Evolutionary conservation across 805 yeast genomes (phyloP), one percentile per base, ranked within the genome.

Genomic region (Cyberlindnera lachancei): DNA sequence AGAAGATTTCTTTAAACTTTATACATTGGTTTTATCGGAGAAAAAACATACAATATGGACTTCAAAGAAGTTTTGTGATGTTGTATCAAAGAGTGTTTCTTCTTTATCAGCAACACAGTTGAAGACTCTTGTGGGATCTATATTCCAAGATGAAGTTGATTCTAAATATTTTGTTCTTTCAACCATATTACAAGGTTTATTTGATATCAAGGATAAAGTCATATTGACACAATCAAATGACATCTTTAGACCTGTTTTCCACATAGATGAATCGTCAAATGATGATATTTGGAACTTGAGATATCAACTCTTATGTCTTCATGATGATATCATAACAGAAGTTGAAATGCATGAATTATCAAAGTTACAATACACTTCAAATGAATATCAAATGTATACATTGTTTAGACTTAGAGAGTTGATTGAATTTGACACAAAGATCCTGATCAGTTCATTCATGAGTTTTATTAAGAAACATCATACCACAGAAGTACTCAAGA

Each of bases 381-480:
- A 35, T 3, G 17, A 27, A 9, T 25, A 42, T 27, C 32, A 41
- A 31, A 64, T 52, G 38, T 62, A 53, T 39, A 56, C 66, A 14
- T 40, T 60, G 5, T 71, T 79, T 50, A 67, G 84, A 44, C 42
- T 68, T 6, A 48, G 70, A 23, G 82, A 75, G 43, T 48, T 73
- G 16, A 56, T 56, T 18, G 56, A 52, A 4, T 50, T 50, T 29
- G 55, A 57, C 10, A 16, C 56, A 3, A 15, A 37, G 0, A 22
- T 26, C 4, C 25, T 61, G 9, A 22, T 41, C 4, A 23, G 30
- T 2, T 32, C 37, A 2, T 60, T 63, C 30, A 29, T 61, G n/a
- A 31, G 37, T 6, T 55, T 41, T 34, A 44, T 56, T 11, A 17
- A 8, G 14, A 30, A 38, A 13, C 17, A 35, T 7, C 38, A 29